Conservation (phyloP, 1,139 yeast species). For the Taphrina wiesneri region DNA sequence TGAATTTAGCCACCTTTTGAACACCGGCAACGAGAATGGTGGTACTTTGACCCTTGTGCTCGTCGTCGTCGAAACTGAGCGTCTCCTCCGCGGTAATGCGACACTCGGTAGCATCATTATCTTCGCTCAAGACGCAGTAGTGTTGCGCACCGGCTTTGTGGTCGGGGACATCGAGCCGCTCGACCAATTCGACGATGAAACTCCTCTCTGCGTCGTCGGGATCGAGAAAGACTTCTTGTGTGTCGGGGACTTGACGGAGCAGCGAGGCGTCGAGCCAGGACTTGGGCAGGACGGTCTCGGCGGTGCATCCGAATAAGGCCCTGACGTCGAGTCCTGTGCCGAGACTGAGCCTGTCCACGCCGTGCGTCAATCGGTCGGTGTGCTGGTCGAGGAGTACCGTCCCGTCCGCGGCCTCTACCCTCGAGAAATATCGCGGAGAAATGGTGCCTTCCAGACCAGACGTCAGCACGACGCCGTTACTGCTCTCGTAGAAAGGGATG, state of each 20-base stretch:
- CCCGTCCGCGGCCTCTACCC: slow-evolving; percentile 40
- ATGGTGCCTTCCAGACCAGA: slow-evolving; percentile 61
- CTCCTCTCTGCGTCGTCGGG: slow-evolving; percentile 35
- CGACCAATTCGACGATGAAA: slow-evolving; percentile 40
- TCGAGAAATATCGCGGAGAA: slow-evolving; percentile 52
- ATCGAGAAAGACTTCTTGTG: slow-evolving; percentile 41
- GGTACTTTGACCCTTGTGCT: neutral
- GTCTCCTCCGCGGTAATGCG: neutral
- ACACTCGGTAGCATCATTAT: neutral
- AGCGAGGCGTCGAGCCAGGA: slow-evolving; percentile 40
- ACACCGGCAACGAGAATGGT: neutral
- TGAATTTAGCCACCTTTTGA: slow-evolving; percentile 6
- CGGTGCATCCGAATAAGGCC: slow-evolving; percentile 40
- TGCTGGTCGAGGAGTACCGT: neutral
- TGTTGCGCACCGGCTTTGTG: neutral
- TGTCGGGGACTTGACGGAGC: slow-evolving; percentile 41
- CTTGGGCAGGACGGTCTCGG: slow-evolving; percentile 38
- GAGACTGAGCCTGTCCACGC: neutral
- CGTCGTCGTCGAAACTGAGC: neutral
- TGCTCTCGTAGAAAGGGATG: slow-evolving; percentile 61
- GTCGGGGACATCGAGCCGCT: slow-evolving; percentile 23
- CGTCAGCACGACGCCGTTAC: slow-evolving; percentile 74
- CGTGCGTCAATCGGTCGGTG: neutral
- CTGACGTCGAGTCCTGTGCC: neutral
- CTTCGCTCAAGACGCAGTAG: neutral